phyloP scores from a whole-genome alignment of 208 protist genomes.

The Balamuthia mandrillaris region DNA sequence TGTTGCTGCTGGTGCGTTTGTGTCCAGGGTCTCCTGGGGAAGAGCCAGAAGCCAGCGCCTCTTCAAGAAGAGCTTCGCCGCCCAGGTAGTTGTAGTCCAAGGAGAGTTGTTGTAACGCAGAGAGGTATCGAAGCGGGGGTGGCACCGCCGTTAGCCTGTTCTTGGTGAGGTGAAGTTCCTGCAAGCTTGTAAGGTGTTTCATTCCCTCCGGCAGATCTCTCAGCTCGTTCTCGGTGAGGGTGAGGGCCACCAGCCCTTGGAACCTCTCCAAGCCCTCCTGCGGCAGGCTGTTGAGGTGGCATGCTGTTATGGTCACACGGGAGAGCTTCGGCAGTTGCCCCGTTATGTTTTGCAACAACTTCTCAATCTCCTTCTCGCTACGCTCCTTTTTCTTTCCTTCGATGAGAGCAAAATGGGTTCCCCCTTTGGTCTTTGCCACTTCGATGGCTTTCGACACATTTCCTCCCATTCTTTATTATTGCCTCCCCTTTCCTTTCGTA shows the following conservation, averaged over 20 bases:
- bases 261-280: slow-evolving; percentile 11
- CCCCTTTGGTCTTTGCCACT: slow-evolving; percentile 32
- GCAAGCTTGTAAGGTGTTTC: slow-evolving; percentile 14
- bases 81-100: no score
- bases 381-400: slow-evolving; percentile 26
- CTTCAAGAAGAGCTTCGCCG: no score
- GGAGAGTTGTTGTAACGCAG: no score
- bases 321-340: slow-evolving; percentile 29
- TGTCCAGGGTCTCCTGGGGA: no score
- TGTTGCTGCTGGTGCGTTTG: no score
- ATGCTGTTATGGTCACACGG: slow-evolving; percentile 16
- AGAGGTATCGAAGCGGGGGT: no score
- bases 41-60: no score
- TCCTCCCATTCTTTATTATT: slow-evolving; percentile 17
- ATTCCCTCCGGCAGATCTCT: slow-evolving; percentile 22
- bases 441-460: slow-evolving; percentile 31
- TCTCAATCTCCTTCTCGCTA: slow-evolving; percentile 21
- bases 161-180: slow-evolving; percentile 40
- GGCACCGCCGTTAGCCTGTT: no score
- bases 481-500: no score
- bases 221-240: slow-evolving; percentile 34
- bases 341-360: slow-evolving; percentile 7
- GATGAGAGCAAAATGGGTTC: slow-evolving; percentile 30
- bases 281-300: not conserved
- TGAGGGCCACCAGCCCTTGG: slow-evolving; percentile 16